Conservation (phyloP, 2,329 filamentous ascomycete genomes). For the Botryotinia calthae region DNA sequence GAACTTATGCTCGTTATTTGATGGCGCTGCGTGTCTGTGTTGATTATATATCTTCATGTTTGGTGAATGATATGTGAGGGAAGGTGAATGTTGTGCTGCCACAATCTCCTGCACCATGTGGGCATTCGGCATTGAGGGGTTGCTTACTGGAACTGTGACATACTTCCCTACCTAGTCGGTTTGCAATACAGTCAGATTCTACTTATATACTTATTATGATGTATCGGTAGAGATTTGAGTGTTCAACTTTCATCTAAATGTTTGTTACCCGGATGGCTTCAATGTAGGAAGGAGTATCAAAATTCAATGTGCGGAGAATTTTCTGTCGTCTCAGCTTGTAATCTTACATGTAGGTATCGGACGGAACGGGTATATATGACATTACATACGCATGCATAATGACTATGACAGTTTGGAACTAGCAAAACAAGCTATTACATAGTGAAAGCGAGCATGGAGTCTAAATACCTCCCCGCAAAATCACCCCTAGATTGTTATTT, state of each 20-base stretch:
- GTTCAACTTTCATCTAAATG: background rate
- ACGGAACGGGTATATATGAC: background rate
- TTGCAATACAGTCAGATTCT: background rate
- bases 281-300: background rate
- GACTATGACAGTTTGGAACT: slow-evolving; percentile 3
- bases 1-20: background rate
- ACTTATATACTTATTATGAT: background rate
- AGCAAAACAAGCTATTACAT: slow-evolving; percentile 9
- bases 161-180: background rate
- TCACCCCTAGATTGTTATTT: background rate
- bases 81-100: background rate
- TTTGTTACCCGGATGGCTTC: background rate
- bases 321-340: background rate
- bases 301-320: background rate
- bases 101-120: background rate
- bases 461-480: slow-evolving; percentile 11
- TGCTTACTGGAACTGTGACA: background rate
- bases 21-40: background rate
- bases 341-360: background rate
- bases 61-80: background rate
- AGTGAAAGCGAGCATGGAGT: background rate
- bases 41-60: background rate
- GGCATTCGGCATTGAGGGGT: background rate
- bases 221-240: background rate
- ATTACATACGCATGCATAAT: background rate